Base-by-base conservation (phyloP, 495 filamentous ascomycete genomes). In the Corynascus novoguineensis region DNA sequence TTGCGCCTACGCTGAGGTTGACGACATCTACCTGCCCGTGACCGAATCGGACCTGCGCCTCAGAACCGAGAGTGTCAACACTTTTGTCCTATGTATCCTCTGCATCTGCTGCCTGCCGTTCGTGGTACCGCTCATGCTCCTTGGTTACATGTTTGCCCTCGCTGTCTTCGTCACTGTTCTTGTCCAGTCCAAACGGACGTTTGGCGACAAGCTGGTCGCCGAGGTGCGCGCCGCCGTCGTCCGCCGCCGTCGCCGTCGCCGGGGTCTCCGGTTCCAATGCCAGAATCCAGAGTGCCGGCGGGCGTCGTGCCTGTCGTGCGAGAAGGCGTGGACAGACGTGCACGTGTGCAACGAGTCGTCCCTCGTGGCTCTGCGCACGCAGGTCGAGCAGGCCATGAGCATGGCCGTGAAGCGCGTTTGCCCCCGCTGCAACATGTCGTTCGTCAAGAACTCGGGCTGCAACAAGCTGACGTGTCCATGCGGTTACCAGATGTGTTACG, bases 381-480 rank as follows among this genome's bases (percentile, higher is more conserved):
- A 91, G 57, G 84, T 97, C 54, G 93, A 97, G 71, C 83, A 86
- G 51, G 92, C 92, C 21, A 90, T 92, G 74, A 92, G 91, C 37
- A 84, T 90, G 50, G 93, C 93, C 14, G 83, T 98, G 60, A 98
- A 98, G 71, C 89, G 93, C 38, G 96, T 92, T 17, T 98, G 93
- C 69, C 93, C 93, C 10, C 80, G 83, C 51, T 98, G 93, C 74
- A 83, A 87, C 56, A 84, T 90, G 24, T 88, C 86, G 15, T 97
- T 98, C 65, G 86, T 98, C 69, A 97, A 97, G 66, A 83, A 81
- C 3, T 84, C 86, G 31, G 93, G 93, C 58, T 98, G 93, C 78
- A 98, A 98, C 73, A 97, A 96, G 69, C 73, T 98, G 15, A 92
- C 88, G n/a, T 98, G 93, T 68, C 80, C 89, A n/a, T 98, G 93